Conservation (phyloP, 2,329 filamentous ascomycete genomes). For the Epichloe sibirici region DNA sequence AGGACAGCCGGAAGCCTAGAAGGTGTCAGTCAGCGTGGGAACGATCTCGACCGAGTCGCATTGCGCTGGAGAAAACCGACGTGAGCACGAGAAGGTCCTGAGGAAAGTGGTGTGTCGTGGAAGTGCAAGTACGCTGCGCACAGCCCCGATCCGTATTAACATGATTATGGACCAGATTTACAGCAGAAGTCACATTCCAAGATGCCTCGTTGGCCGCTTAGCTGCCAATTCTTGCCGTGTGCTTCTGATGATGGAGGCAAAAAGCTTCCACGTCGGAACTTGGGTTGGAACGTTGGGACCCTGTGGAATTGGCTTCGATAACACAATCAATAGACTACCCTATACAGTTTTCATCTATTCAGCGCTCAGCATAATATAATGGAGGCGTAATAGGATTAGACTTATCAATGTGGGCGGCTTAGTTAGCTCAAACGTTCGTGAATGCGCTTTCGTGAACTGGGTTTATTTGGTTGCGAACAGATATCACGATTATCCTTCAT, state of each 20-base stretch:
- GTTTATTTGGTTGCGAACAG: too few relatives aligned
- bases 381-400: too few relatives aligned
- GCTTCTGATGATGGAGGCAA: neutral
- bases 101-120: neutral
- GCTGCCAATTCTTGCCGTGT: neutral
- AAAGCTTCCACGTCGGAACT: neutral
- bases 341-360: neutral
- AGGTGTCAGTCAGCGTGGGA: neutral
- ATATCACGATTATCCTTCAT: too few relatives aligned
- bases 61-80: neutral
- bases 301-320: neutral
- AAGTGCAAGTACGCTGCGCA: conserved; percentile 16
- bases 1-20: neutral
- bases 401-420: too few relatives aligned
- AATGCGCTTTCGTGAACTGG: too few relatives aligned
- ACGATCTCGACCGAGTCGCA: neutral
- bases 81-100: conserved; percentile 3
- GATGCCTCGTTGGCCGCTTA: neutral
- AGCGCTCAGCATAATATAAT: too few relatives aligned
- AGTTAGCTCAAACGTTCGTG: too few relatives aligned
- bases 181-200: neutral
- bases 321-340: neutral
- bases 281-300: neutral
- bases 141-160: conserved; percentile 13
- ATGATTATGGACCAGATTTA: conserved; percentile 8